These are phyloP conservation scores for Erythrobasidium yunnanense DNA, from an alignment of 768 basidiomycete species.

Conservation along the genomic window DNA sequence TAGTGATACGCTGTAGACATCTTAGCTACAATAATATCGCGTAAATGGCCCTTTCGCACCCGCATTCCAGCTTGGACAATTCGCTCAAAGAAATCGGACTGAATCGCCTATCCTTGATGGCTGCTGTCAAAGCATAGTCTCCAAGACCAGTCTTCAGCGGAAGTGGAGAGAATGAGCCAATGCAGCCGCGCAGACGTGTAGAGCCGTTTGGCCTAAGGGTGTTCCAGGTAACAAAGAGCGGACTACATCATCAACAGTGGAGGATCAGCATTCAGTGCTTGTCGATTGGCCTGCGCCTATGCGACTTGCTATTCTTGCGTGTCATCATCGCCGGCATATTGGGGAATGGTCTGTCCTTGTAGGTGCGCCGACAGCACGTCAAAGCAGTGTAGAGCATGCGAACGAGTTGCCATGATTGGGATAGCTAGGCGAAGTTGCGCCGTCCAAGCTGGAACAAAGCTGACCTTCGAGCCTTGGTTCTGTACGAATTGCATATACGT, in stretches of 20 bases:
- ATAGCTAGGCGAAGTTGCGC: too few relatives aligned
- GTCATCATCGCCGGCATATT: slow-evolving; percentile 35
- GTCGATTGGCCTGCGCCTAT: slow-evolving; percentile 9
- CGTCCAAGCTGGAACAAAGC: too few relatives aligned
- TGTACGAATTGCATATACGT: too few relatives aligned
- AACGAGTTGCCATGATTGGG: too few relatives aligned
- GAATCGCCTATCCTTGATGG: slow-evolving; percentile 80
- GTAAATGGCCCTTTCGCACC: slow-evolving; percentile 49
- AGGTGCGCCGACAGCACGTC: slow-evolving; percentile 41
- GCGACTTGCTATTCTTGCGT: slow-evolving; percentile 60
- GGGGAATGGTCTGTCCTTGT: slow-evolving; percentile 49
- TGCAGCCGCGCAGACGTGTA: slow-evolving; percentile 74
- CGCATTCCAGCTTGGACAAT: slow-evolving; percentile 70
- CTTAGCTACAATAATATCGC: too few relatives aligned
- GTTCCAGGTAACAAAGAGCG: slow-evolving; percentile 96
- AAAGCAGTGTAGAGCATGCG: not conserved
- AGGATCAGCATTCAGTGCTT: too few relatives aligned
- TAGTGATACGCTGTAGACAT: slow-evolving; percentile 61
- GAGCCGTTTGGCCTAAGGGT: slow-evolving; percentile 51
- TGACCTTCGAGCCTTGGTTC: too few relatives aligned
- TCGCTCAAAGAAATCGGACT: slow-evolving; percentile 63
- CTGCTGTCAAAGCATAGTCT: slow-evolving; percentile 81
- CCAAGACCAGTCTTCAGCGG: slow-evolving; percentile 62
- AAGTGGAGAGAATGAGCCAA: slow-evolving; percentile 78
- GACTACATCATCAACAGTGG: slow-evolving; percentile 46